phyloP scores from a whole-genome alignment of 352 stramenopile genomes.

The Pythium phragmitis region DNA sequence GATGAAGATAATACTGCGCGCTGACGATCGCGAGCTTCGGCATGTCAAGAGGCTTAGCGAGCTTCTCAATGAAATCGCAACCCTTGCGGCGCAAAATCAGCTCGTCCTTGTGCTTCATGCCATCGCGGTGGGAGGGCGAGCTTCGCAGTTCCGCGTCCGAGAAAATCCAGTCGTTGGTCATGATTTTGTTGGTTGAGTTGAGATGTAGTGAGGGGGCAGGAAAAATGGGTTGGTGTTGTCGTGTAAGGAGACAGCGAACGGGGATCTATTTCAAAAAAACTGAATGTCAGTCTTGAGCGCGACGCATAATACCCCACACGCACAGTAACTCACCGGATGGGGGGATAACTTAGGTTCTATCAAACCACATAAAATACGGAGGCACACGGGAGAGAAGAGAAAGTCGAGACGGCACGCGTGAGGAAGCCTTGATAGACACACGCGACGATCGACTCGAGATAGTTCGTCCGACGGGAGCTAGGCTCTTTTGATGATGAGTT shows the following conservation, averaged over 20 bases:
- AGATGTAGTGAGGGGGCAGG: neutral
- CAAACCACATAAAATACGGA: constrained; percentile 34
- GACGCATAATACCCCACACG: neutral
- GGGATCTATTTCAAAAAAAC: constrained; percentile 12
- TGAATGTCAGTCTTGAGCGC: constrained; percentile 8
- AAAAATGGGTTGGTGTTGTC: constrained; percentile 21
- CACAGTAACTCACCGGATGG: constrained; percentile 21
- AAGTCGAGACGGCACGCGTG: constrained; percentile 17
- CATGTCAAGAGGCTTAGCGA: constrained; percentile 73
- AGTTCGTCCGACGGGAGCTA: constrained; percentile 11
- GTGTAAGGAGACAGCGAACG: constrained; percentile 27
- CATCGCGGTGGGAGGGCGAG: constrained; percentile 69
- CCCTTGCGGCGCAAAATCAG: constrained; percentile 67
- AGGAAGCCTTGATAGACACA: constrained; percentile 10
- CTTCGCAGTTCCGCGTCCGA: constrained; percentile 58
- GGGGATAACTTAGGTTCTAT: constrained; percentile 32
- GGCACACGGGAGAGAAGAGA: constrained; percentile 17
- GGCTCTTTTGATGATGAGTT: constrained; percentile 10
- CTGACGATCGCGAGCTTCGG: constrained; percentile 83
- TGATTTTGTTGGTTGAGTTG: constrained; percentile 11
- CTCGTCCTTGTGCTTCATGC: constrained; percentile 76
- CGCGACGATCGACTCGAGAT: constrained; percentile 14
- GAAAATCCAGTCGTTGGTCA: constrained; percentile 80
- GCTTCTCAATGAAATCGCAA: constrained; percentile 87
- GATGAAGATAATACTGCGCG: constrained; percentile 86